Base-by-base conservation (phyloP, 2,329 filamentous ascomycete genomes). In the Exophiala xenobiotica region DNA sequence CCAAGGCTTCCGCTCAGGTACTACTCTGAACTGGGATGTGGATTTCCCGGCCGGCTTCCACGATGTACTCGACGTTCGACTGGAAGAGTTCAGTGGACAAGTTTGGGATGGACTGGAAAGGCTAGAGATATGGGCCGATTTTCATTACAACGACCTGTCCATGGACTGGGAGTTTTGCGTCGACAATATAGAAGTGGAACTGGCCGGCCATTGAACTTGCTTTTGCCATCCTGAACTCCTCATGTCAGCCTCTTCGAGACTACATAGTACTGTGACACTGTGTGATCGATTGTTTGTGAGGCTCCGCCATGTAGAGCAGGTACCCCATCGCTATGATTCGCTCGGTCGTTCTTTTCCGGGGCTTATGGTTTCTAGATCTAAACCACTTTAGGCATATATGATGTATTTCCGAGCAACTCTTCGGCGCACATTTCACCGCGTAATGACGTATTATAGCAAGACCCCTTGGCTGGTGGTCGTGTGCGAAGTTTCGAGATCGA, bases 131-230 rank as follows among this genome's bases (percentile, higher is more conserved):
- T 48, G 54, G 51, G 63, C 60, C 9, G 57, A 61, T 31, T 65
- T 61, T 49, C 59, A 61, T 16, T 54, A 57, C 24, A 51, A 51
- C 14, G 35, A 42, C 3, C 23, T 53, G 16, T 26, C 11, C 16
- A 47, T 63, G 41, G 62, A 64, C 41, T 65, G 63, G 63, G 63
- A 64, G 44, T 62, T 64, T 50, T 65, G 63, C 29, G 37, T 63
- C 14, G 62, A 63, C 49, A 56, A 63, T 48, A 29, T 64, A 4
- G 47, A 50, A 14, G 20, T 64, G 8, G 49, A 56, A 33, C 37
- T 59, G 8, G 39, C 33, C 3, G 31, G 11, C 16, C 8, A 7
- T n/a, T 26, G 16, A 51, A 33, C 9, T 19, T 6, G 23, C n/a
- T 7, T 3, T 7, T 47, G 20, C 19, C n/a, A n/a, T n/a, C n/a